A percentile compares a stretch with the other conserved stretches of the same genome.
phyloP scores from a whole-genome alignment of 768 basidiomycete genomes.

The Kwoniella bestiolae region DNA sequence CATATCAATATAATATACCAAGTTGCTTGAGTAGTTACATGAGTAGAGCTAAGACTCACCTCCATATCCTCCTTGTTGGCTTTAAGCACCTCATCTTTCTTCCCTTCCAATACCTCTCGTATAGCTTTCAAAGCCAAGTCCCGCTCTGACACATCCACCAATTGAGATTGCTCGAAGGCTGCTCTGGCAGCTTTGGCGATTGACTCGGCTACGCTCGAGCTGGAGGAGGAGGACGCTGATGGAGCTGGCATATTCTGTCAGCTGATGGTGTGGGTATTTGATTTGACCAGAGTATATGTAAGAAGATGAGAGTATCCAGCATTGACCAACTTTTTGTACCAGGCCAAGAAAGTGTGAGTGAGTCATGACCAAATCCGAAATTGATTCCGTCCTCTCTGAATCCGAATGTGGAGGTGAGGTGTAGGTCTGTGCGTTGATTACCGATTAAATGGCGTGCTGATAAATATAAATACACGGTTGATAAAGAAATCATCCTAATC shows the following conservation, averaged over 20 bases:
- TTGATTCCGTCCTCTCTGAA: neutral
- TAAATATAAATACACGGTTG: neutral
- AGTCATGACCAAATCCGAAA: too few species aligned
- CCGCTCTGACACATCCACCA: conserved; percentile 71
- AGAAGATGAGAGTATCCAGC: too few species aligned
- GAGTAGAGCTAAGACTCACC: conserved; percentile 59
- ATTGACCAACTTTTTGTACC: neutral
- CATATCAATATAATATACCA: too few species aligned
- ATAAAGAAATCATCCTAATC: neutral
- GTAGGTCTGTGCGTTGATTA: neutral
- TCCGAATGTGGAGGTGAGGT: neutral
- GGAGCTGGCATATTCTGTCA: conserved; percentile 17
- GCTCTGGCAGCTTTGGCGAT: conserved; percentile 79
- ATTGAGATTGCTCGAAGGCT: conserved; percentile 86
- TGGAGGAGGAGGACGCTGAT: conserved; percentile 20
- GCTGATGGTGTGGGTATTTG: too few species aligned
- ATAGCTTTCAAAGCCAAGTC: conserved; percentile 74
- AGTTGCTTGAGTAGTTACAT: too few species aligned
- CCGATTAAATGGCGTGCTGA: conserved; percentile 5
- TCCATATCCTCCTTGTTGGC: conserved; percentile 83
- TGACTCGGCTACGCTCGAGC: conserved; percentile 52
- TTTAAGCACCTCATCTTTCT: conserved; percentile 70
- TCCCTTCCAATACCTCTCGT: conserved; percentile 66
- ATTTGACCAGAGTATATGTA: too few species aligned
- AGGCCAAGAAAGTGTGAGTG: too few species aligned